Conservation (phyloP, 768 basidiomycete genomes). For the Lenzites betulinus region DNA sequence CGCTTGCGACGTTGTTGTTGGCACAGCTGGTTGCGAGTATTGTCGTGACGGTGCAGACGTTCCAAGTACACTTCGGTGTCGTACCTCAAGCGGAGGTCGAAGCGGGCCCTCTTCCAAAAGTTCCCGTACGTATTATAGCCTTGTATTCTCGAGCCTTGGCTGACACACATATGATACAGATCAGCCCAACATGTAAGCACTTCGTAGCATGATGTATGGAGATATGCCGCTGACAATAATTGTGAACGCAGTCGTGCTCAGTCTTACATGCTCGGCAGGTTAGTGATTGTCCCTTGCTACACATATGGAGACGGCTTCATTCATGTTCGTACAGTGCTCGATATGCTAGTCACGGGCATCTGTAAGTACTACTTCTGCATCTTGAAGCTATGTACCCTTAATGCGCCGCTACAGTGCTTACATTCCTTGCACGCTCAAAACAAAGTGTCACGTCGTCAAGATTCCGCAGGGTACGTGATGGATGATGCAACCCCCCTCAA, state of each 20-base stretch:
- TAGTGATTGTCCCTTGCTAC: not conserved
- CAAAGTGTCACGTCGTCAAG: slow-evolving; percentile 24
- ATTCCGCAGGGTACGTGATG: slow-evolving; percentile 18
- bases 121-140: slow-evolving; percentile 2
- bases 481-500: too few relatives aligned
- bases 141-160: not conserved
- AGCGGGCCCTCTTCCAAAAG: slow-evolving; percentile 14
- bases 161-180: not conserved
- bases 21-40: slow-evolving; percentile 14
- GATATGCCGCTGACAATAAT: not conserved
- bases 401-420: slow-evolving; percentile 11
- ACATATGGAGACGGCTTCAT: not conserved
- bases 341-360: slow-evolving; percentile 24
- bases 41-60: slow-evolving; percentile 20
- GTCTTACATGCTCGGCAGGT: slow-evolving; percentile 22
- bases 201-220: not conserved
- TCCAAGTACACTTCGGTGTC: slow-evolving; percentile 21
- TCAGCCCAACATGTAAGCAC: slow-evolving; percentile 18
- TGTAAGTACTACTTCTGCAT: slow-evolving; percentile 1
- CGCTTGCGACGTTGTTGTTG: slow-evolving; percentile 11
- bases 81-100: slow-evolving; percentile 11
- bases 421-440: slow-evolving; percentile 23
- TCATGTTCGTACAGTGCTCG: slow-evolving; percentile 17
- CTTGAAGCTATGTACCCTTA: not conserved
- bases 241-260: slow-evolving; percentile 15